Percentiles rank a stretch among this genome's conserved stretches.
phyloP scores from a whole-genome alignment of 2,329 filamentous ascomycete species.

The Pestalotiopsis sp. region DNA sequence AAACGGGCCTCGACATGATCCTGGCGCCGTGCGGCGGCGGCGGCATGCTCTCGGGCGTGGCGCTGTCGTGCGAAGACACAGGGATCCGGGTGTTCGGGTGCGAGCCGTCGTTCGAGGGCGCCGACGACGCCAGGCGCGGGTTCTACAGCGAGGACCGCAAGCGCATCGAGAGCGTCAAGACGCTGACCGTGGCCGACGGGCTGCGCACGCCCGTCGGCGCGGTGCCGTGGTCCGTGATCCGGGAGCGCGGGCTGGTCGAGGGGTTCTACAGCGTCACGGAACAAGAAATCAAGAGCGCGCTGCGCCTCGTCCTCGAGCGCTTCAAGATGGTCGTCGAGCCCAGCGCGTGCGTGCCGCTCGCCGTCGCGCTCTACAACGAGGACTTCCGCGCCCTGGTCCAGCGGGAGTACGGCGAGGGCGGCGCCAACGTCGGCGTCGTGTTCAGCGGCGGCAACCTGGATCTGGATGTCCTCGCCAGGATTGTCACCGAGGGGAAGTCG shows the following conservation, averaged over 20 bases:
- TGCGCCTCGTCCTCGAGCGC: slow-evolving; percentile 79
- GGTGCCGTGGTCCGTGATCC: slow-evolving; percentile 76
- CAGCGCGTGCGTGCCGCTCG: slow-evolving; percentile 79
- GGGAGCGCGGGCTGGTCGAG: slow-evolving; percentile 66
- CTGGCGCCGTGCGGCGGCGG: slow-evolving; percentile 86
- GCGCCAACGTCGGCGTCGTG: slow-evolving; percentile 70
- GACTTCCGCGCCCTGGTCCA: slow-evolving; percentile 75
- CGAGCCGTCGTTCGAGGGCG: slow-evolving; percentile 80
- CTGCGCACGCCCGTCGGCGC: slow-evolving; percentile 79
- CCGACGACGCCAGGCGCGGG: slow-evolving; percentile 77
- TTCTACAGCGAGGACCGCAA: slow-evolving; percentile 53
- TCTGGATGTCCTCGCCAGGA: slow-evolving; percentile 44
- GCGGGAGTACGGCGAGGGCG: slow-evolving; percentile 66
- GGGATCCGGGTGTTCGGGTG: slow-evolving; percentile 79
- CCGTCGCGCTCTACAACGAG: slow-evolving; percentile 81
- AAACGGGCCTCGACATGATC: slow-evolving; percentile 62
- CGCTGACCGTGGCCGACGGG: slow-evolving; percentile 85
- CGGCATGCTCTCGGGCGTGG: slow-evolving; percentile 81
- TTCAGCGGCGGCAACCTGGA: slow-evolving; percentile 62
- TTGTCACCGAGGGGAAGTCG: neutral
- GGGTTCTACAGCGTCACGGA: slow-evolving; percentile 76
- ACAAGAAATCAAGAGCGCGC: slow-evolving; percentile 74
- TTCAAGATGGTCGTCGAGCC: slow-evolving; percentile 93
- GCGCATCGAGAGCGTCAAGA: slow-evolving; percentile 68
- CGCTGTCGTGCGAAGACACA: slow-evolving; percentile 72